Conservation (phyloP, 139 green algal species). For the Microglena sp. region DNA sequence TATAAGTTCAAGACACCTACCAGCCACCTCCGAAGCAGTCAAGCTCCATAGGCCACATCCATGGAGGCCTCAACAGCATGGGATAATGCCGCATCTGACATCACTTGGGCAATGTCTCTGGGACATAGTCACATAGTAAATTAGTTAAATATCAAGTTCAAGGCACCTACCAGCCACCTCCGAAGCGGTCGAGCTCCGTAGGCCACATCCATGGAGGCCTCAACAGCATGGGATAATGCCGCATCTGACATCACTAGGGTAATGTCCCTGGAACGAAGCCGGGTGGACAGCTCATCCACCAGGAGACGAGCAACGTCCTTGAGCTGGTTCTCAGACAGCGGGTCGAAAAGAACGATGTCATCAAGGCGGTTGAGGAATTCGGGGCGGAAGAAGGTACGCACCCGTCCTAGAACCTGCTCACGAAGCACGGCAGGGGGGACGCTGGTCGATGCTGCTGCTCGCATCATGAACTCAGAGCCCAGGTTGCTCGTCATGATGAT, state of each 20-base stretch:
- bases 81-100: no score
- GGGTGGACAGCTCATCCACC: conserved; percentile 46
- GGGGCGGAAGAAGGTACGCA: conserved; percentile 43
- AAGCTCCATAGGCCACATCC: no score
- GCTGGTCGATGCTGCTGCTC: conserved; percentile 3
- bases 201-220: conserved; percentile 24
- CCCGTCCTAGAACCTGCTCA: conserved; percentile 12
- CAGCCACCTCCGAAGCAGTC: no score
- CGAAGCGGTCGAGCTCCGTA: conserved; percentile 69
- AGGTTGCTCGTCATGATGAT: conserved; percentile 96
- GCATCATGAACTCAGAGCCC: conserved; percentile 36
- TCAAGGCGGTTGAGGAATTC: conserved; percentile 81
- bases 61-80: no score
- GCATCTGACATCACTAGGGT: conserved; percentile 35
- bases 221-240: conserved; percentile 44
- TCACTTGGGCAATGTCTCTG: no score
- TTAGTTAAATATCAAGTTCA: no score
- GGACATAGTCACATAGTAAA: no score
- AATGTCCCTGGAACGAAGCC: conserved; percentile 58
- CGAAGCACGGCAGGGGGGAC: not conserved
- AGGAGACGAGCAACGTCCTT: conserved; percentile 60
- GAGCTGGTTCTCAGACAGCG: conserved; percentile 55
- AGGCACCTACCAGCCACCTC: conserved; percentile 66
- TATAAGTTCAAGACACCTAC: no score
- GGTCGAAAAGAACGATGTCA: conserved; percentile 82